Conservation (phyloP, 192 early-diverging fungal genomes). For the Umbelopsis sp. region DNA sequence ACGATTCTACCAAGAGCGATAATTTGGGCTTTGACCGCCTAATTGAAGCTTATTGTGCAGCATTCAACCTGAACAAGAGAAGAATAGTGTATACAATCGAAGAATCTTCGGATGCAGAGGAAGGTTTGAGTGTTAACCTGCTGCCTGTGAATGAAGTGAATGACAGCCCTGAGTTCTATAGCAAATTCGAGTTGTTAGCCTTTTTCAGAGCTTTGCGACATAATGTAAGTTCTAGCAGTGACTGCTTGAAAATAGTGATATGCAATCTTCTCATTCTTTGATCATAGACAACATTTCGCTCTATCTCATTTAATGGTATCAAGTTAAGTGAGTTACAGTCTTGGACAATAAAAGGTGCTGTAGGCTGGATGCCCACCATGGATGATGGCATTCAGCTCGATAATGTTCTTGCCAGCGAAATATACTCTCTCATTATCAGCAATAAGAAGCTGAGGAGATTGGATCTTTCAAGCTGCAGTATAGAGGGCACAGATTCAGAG, state of each 20-base stretch:
- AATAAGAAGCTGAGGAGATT: slow-evolving; percentile 28
- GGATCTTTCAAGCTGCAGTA: slow-evolving; percentile 24
- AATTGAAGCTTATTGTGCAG: slow-evolving; percentile 37
- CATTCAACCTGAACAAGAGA: slow-evolving; percentile 36
- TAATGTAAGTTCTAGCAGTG: slow-evolving; percentile 26
- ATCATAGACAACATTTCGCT: slow-evolving; percentile 21
- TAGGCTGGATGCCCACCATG: slow-evolving; percentile 26
- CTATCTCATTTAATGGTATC: slow-evolving; percentile 4
- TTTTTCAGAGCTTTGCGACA: slow-evolving; percentile 29
- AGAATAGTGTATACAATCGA: slow-evolving; percentile 23
- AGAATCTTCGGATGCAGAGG: not conserved
- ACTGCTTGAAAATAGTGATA: no score
- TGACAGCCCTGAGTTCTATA: slow-evolving; percentile 21
- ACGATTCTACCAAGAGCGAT: not conserved
- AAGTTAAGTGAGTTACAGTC: slow-evolving; percentile 25
- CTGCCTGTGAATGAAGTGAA: slow-evolving; percentile 26
- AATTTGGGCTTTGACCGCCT: slow-evolving; percentile 25
- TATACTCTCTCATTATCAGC: slow-evolving; percentile 20
- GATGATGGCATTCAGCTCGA: not conserved
- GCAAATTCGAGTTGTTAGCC: slow-evolving; percentile 35
- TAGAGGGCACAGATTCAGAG: slow-evolving; percentile 3
- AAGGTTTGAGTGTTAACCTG: slow-evolving; percentile 19
- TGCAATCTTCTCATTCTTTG: no score
- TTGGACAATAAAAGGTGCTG: slow-evolving; percentile 24
- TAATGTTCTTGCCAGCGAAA: slow-evolving; percentile 30